Evolutionary conservation across 139 green algal species (phyloP), one percentile per base, ranked within the genome.

Genomic region (Volvox africanus): DNA sequence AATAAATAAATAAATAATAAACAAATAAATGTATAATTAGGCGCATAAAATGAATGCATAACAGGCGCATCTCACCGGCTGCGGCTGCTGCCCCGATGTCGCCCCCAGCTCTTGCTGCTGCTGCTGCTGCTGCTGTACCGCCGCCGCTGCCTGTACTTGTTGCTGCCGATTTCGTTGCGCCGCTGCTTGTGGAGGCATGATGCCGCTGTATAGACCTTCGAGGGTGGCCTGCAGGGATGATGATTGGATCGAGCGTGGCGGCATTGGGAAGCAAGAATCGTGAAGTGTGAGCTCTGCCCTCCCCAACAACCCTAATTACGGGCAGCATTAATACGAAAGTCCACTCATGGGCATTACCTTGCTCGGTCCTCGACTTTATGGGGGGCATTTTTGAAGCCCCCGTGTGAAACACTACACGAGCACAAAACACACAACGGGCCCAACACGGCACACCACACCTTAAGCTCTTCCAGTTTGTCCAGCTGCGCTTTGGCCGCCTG

Each of bases 391-490:
- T n/a, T n/a, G n/a, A n/a, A n/a, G n/a, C n/a, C n/a, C n/a, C n/a
- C n/a, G n/a, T n/a, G n/a, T n/a, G n/a, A n/a, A n/a, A n/a, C n/a
- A n/a, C n/a, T n/a, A n/a, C 22, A 28, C 24, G 24, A 75, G 67
- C 24, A 75, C 24, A 75, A 26, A 75, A 26, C 11, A n/a, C n/a
- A n/a, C n/a, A n/a, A n/a, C n/a, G n/a, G n/a, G n/a, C n/a, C n/a
- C n/a, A n/a, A n/a, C n/a, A n/a, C n/a, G n/a, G n/a, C 69, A 37
- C 3, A 0, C n/a, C 86, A 0, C 73, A 85, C 86, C 82, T 89
- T 93, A 30, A 95, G 86, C 82, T 95, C 84, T 73, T 96, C 93
- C 55, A 96, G 86, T 91, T 95, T 96, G 26, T 92, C 88, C 44
- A 96, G 62, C 71, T 97, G 93, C 67, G 91, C 86, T 22, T 75